A percentile compares a stretch with the other conserved stretches of the same genome.
These are phyloP conservation scores for Vanderwaltozyma yarrowii DNA, from an alignment of 805 yeast genomes.

Conservation along the genomic window DNA sequence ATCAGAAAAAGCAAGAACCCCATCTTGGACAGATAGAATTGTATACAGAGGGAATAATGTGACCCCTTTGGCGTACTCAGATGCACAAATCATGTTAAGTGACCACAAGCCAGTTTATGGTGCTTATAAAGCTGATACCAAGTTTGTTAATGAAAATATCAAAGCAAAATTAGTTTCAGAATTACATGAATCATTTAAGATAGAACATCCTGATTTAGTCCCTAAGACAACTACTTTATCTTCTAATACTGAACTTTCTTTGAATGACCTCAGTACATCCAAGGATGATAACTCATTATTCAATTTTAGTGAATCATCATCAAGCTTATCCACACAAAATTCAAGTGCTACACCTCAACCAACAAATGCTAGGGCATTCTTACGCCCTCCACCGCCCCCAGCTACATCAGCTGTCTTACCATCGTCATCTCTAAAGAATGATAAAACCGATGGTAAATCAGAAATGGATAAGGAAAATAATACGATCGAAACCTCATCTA, in stretches of 20 bases:
- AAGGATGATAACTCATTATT: neutral
- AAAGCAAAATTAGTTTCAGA: constrained; percentile 46
- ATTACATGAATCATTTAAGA: constrained; percentile 48
- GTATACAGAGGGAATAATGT: constrained; percentile 50
- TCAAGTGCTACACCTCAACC: neutral
- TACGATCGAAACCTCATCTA: neutral
- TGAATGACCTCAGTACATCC: neutral
- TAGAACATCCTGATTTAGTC: constrained; percentile 16
- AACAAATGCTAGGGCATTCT: neutral
- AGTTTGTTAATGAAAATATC: constrained; percentile 53
- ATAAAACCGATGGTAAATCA: neutral
- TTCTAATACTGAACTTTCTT: neutral
- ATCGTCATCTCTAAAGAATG: neutral
- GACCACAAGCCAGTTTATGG: constrained; percentile 94
- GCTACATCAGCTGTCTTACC: neutral
- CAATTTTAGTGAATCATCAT: neutral
- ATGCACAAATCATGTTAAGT: constrained; percentile 55
- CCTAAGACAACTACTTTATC: neutral
- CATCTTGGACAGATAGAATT: constrained; percentile 94
- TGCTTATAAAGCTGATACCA: constrained; percentile 56
- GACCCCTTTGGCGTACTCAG: constrained; percentile 55
- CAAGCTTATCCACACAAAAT: neutral
- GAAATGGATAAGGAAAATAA: neutral
- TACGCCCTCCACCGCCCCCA: constrained; percentile 4
- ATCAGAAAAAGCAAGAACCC: constrained; percentile 85